Conservation (phyloP, 352 stramenopile species). For the Globisporangium nagaii region DNA sequence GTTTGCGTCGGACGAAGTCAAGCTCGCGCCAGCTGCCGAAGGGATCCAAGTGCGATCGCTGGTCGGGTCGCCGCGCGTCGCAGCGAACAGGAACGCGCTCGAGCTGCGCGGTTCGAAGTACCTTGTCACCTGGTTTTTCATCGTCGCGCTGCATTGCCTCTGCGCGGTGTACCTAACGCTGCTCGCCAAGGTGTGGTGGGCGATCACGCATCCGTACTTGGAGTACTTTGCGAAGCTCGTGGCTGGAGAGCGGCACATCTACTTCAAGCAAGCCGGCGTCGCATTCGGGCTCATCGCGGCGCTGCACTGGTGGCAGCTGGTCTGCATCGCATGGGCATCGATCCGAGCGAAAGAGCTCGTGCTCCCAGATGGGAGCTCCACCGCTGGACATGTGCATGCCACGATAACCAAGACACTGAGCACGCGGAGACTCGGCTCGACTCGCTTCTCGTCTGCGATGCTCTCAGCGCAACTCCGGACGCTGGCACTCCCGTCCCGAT, state of each 20-base stretch:
- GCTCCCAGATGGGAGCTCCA: neutral
- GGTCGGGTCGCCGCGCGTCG: too few relatives aligned
- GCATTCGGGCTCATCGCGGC: neutral
- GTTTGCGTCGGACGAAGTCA: neutral
- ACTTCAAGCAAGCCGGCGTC: neutral
- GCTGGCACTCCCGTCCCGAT: neutral
- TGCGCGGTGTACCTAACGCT: slow-evolving; percentile 4
- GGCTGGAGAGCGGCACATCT: neutral
- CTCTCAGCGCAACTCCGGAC: neutral
- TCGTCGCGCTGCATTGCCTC: neutral
- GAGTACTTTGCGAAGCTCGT: slow-evolving; percentile 1
- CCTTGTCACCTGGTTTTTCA: neutral
- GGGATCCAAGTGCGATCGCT: too few relatives aligned
- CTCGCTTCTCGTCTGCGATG: neutral
- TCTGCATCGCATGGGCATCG: neutral
- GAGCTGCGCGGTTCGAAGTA: neutral
- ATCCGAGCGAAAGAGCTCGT: neutral
- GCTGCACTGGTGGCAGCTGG: slow-evolving; percentile 4
- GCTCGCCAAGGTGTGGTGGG: neutral
- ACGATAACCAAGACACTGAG: neutral
- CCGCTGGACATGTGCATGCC: neutral
- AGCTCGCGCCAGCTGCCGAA: neutral
- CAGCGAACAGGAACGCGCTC: neutral
- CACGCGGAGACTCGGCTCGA: neutral
- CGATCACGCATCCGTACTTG: neutral